Conservation (phyloP, 2,329 filamentous ascomycete species). For the Penicillium sp. region DNA sequence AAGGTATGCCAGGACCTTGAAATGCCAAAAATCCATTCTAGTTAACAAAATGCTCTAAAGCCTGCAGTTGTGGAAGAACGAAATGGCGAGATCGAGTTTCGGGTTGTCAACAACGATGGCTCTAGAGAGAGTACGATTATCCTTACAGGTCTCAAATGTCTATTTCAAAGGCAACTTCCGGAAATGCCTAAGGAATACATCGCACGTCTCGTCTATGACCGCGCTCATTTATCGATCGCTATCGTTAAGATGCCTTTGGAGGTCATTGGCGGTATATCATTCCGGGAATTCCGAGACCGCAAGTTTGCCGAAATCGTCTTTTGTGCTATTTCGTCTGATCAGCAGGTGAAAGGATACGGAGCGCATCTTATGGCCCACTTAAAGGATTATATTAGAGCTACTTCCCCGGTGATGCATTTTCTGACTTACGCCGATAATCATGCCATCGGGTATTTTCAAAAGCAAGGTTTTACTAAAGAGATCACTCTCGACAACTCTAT, state of each 20-base stretch:
- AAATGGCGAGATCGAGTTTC: conserved; percentile 90
- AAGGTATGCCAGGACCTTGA: conserved; percentile 57
- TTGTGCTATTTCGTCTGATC: conserved; percentile 93
- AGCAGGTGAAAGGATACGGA: conserved; percentile 97
- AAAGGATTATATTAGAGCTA: conserved; percentile 97
- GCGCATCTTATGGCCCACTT: conserved; percentile 97
- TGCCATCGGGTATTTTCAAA: conserved; percentile 98
- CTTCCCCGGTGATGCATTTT: conserved; percentile 96
- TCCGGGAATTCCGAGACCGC: conserved; percentile 86
- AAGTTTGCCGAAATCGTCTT: conserved; percentile 98
- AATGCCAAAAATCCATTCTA: conserved; percentile 21
- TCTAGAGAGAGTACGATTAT: conserved; percentile 85
- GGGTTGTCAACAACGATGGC: conserved; percentile 96
- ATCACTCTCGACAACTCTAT: conserved; percentile 85
- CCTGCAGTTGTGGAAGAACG: conserved; percentile 91
- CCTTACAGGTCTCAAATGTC: conserved; percentile 90
- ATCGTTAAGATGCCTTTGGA: conserved; percentile 96
- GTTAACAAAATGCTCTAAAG: conserved; percentile 37
- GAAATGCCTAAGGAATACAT: conserved; percentile 99
- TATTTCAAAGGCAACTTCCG: conserved; percentile 96
- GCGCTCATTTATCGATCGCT: conserved; percentile 91
- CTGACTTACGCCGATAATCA: conserved; percentile 98
- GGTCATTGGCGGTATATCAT: conserved; percentile 89
- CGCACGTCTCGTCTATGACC: conserved; percentile 91
- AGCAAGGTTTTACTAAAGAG: conserved; percentile 98